These are phyloP conservation scores for Scenedesmus sp. DNA, from an alignment of 163 green algal species.

Conservation along the genomic window DNA sequence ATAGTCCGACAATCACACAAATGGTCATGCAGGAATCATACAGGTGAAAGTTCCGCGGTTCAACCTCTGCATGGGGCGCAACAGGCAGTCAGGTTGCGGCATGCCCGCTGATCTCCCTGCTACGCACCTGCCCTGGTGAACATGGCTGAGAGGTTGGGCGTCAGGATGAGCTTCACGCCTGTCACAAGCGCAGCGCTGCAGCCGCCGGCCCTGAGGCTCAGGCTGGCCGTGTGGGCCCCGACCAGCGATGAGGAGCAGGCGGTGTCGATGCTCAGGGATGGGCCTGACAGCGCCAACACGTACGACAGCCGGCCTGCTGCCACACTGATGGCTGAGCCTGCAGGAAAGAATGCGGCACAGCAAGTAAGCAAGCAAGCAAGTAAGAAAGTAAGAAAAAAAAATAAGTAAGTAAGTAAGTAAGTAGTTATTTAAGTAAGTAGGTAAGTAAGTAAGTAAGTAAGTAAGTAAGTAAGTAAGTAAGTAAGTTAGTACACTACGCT, in stretches of 20 bases:
- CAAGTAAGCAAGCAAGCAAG: background rate
- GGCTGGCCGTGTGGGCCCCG: slow-evolving; percentile 66
- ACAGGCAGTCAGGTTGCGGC: no score
- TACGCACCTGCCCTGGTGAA: slow-evolving; percentile 58
- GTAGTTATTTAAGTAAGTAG: no score
- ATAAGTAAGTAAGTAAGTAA: no score
- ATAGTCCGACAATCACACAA: no score
- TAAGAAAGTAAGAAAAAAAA: no score
- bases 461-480: no score
- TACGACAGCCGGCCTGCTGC: slow-evolving; percentile 80
- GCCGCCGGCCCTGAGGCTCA: slow-evolving; percentile 19
- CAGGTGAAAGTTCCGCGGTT: no score
- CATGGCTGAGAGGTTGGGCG: slow-evolving; percentile 74
- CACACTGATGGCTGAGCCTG: slow-evolving; percentile 74
- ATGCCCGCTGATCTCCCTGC: background rate
- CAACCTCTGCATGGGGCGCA: no score
- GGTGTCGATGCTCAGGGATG: slow-evolving; percentile 89
- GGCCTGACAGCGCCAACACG: slow-evolving; percentile 81
- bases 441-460: no score
- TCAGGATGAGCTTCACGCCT: slow-evolving; percentile 74
- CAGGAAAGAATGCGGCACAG: background rate
- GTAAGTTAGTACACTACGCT: no score
- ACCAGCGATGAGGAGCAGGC: slow-evolving; percentile 90
- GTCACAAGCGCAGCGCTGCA: slow-evolving; percentile 51
- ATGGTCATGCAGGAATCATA: no score